These are phyloP conservation scores for Physcomitrellopsis africana DNA, from an alignment of 225 moss, liverwort and hornwort species.

Conservation along the genomic window DNA sequence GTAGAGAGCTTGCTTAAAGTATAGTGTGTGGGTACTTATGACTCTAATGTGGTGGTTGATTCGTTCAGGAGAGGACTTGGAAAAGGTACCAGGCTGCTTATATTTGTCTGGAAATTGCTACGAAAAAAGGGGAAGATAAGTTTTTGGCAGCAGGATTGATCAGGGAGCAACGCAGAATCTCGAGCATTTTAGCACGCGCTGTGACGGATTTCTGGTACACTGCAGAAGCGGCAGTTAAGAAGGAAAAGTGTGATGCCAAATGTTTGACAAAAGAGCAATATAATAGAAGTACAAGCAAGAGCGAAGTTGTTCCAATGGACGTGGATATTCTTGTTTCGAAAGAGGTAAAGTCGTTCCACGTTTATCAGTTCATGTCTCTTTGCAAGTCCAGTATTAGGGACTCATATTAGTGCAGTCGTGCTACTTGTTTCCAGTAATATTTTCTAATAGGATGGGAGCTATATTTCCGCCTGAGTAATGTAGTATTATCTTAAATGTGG, in stretches of 20 bases:
- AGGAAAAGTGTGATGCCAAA: constrained; percentile 41
- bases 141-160: constrained; percentile 50
- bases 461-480: too few species aligned
- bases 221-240: constrained; percentile 42
- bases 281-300: constrained; percentile 26
- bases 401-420: background rate
- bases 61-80: constrained; percentile 75
- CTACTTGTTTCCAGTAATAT: background rate
- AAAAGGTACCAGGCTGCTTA: constrained; percentile 72
- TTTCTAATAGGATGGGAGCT: background rate
- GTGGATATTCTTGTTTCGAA: constrained; percentile 53
- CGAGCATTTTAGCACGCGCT: constrained; percentile 53
- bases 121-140: constrained; percentile 47
- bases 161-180: constrained; percentile 58
- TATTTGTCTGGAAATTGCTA: constrained; percentile 62
- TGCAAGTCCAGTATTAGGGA: background rate
- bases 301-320: constrained; percentile 80
- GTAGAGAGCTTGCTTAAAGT: background rate
- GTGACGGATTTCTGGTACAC: constrained; percentile 67
- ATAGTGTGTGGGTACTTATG: background rate
- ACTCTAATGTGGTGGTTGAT: background rate
- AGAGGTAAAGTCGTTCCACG: constrained; percentile 45
- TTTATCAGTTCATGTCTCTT: background rate
- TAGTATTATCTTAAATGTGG: background rate
- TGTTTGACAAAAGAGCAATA: constrained; percentile 31